Conservation (phyloP, 768 basidiomycete genomes). For the Collybia nuda region DNA sequence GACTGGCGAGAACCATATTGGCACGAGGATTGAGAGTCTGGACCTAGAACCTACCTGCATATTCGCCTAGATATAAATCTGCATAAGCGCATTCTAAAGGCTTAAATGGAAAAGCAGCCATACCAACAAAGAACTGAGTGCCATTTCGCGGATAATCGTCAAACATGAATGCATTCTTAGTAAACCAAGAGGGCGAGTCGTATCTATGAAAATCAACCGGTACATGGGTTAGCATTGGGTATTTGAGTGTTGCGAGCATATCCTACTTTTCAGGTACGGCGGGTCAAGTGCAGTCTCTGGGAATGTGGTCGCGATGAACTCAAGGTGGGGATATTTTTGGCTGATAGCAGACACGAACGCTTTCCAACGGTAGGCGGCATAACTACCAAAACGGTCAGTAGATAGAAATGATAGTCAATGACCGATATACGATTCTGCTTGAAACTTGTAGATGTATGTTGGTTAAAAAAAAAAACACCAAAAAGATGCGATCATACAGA, state of each 20-base stretch:
- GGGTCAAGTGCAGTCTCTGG: constrained; percentile 42
- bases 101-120: neutral
- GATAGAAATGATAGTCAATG: neutral
- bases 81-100: neutral
- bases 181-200: constrained; percentile 46
- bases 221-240: neutral
- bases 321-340: constrained; percentile 27
- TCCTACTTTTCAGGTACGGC: constrained; percentile 34
- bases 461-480: too few relatives aligned
- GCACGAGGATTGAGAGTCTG: constrained; percentile 11
- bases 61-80: constrained; percentile 33
- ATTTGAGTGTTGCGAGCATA: neutral
- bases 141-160: constrained; percentile 53
- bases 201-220: constrained; percentile 56
- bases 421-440: constrained; percentile 23
- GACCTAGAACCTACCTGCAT: constrained; percentile 44
- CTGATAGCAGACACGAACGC: constrained; percentile 18
- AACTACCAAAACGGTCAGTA: constrained; percentile 38
- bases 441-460: constrained; percentile 19
- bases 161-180: constrained; percentile 48
- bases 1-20: constrained; percentile 25
- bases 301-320: constrained; percentile 48
- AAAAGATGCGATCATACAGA: neutral
- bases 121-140: constrained; percentile 52
- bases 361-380: constrained; percentile 34